phyloP scores from a whole-genome alignment of 2,329 filamentous ascomycete genomes.

The Penicillium decumbens region DNA sequence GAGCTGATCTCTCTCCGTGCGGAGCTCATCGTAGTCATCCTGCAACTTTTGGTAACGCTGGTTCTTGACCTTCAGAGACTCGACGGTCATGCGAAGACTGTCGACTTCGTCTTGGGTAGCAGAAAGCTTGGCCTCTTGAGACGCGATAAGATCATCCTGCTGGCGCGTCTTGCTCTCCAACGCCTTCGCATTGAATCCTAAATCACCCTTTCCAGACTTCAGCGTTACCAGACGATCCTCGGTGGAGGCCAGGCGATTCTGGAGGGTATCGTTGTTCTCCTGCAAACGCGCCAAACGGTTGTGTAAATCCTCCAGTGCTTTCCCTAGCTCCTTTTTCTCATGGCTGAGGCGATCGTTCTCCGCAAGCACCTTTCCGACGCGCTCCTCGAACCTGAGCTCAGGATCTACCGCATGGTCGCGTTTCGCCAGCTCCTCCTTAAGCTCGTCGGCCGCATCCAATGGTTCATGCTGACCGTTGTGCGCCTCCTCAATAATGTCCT shows the following conservation, averaged over 20 bases:
- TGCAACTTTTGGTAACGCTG: slow-evolving; percentile 46
- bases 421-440: slow-evolving; percentile 33
- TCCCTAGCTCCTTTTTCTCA: slow-evolving; percentile 48
- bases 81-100: slow-evolving; percentile 42
- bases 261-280: slow-evolving; percentile 47
- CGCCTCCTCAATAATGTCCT: slow-evolving; percentile 46
- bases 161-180: slow-evolving; percentile 52
- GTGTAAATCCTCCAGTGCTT: slow-evolving; percentile 52
- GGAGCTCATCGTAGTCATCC: slow-evolving; percentile 49
- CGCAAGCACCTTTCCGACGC: slow-evolving; percentile 46
- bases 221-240: slow-evolving; percentile 51
- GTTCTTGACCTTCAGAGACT: slow-evolving; percentile 44
- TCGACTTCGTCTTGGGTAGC: slow-evolving; percentile 45
- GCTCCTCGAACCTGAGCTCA: slow-evolving; percentile 47
- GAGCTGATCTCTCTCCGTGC: slow-evolving; percentile 45
- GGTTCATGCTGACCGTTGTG: slow-evolving; percentile 40
- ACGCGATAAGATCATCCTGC: slow-evolving; percentile 66
- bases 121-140: slow-evolving; percentile 63
- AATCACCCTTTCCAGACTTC: slow-evolving; percentile 45
- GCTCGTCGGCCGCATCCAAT: slow-evolving; percentile 35
- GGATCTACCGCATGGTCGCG: slow-evolving; percentile 39
- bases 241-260: slow-evolving; percentile 44
- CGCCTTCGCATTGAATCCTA: slow-evolving; percentile 45
- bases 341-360: slow-evolving; percentile 56
- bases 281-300: slow-evolving; percentile 55